Base-by-base conservation (phyloP, 2,329 filamentous ascomycete genomes). In the Pseudohalonectria lignicola region DNA sequence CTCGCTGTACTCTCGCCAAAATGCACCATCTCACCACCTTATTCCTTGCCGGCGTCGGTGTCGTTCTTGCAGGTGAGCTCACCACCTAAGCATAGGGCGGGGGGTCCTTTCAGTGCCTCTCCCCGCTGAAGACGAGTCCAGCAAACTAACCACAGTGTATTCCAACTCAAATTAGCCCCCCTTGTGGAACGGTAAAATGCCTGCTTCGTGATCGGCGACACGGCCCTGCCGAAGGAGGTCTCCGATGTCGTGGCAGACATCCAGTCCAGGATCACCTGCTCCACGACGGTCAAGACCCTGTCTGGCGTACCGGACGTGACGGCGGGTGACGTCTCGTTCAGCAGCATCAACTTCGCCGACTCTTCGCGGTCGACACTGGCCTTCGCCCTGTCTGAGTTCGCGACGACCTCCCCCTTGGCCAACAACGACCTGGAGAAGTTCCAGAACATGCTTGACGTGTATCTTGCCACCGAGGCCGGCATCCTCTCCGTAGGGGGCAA, bases 401-500 rank as follows among this genome's bases (percentile, higher is more conserved):
- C 66, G 11, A 76, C 74, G 13, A 59, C 62, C 0, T 51, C 57
- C 3, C 64, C 67, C 1, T 60, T 77, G 11, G 65, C 69, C 6
- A 45, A 50, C 44, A 66, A 62, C 31, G 59, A 76, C 48, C 61
- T 79, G 12, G 51, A 57, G 5, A 54, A 55, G 16, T 76, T 77
- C 56, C 61, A 74, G 51, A 58, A 73, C 47, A 50, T 62, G 43
- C 61, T 76, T 31, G 66, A 76, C 49, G 65, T 67, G 9, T 78
- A 79, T 48, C 55, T 70, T 4, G 74, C 74, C 0, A 78, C 74
- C 4, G 74, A 78, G 53, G 72, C 69, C 2, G 74, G 71, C 2
- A 59, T 79, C 35, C 61, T 74, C 16, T 71, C 66, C 17, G 64
- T 66, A 6, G 67, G 63, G 9, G 74, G 73, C 2, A 62, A 49